phyloP scores from a whole-genome alignment of 257 asterid species.

The Schizonepeta tenuifolia region DNA sequence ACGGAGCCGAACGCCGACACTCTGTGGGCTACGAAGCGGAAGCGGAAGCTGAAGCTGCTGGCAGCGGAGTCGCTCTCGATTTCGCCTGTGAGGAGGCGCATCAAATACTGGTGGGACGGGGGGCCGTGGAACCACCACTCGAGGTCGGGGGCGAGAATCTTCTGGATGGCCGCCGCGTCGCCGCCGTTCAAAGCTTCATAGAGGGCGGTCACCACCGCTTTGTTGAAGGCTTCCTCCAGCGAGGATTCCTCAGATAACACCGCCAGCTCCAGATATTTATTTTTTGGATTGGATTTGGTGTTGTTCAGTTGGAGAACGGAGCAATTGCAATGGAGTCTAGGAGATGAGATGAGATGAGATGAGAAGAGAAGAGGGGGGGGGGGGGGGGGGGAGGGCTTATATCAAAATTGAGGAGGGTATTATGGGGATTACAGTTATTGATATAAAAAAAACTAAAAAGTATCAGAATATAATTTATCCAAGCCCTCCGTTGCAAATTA shows the following conservation, averaged over 20 bases:
- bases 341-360: no score
- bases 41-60: constrained; percentile 40
- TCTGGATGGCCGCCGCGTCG: constrained; percentile 70
- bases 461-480: no score
- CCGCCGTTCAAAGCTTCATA: constrained; percentile 85
- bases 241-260: constrained; percentile 52
- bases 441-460: no score
- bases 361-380: no score
- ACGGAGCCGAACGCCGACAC: constrained; percentile 71
- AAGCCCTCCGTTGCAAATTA: no score
- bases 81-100: constrained; percentile 90
- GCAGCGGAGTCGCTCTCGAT: constrained; percentile 21
- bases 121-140: constrained; percentile 99
- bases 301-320: not conserved
- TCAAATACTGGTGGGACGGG: constrained; percentile 90
- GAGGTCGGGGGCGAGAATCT: constrained; percentile 82
- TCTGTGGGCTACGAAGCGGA: constrained; percentile 66
- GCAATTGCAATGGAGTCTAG: no score
- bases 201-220: constrained; percentile 96
- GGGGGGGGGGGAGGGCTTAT: no score
- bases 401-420: not conserved
- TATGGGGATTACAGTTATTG: not conserved
- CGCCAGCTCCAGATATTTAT: constrained; percentile 69
- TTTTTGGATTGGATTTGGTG: no score
- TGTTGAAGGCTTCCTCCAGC: constrained; percentile 82